A percentile compares a stretch with the other conserved stretches of the same genome.
phyloP scores from a whole-genome alignment of 164 flowering plant species.

The Berberis vulgaris region DNA sequence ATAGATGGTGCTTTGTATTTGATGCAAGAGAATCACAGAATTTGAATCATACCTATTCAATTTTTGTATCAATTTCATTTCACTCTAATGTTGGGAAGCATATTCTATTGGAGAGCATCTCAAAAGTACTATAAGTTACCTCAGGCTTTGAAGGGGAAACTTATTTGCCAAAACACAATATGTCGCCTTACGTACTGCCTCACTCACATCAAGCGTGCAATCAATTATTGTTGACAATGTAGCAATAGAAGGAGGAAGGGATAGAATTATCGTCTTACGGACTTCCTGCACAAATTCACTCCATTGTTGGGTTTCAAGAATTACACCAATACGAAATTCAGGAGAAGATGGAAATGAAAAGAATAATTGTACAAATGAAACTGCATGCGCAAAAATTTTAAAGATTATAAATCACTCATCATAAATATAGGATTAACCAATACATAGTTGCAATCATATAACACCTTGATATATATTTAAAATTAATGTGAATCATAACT shows the following conservation, averaged over 20 bases:
- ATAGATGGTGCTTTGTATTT: no score
- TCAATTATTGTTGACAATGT: constrained; percentile 61
- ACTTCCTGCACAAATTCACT: constrained; percentile 56
- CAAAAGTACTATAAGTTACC: constrained; percentile 30
- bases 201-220: constrained; percentile 77
- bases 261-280: constrained; percentile 68
- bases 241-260: constrained; percentile 73
- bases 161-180: constrained; percentile 74
- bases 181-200: constrained; percentile 81
- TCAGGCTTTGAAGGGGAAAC: constrained; percentile 91
- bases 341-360: background rate
- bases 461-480: no score
- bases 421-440: no score
- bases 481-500: no score
- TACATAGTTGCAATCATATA: no score
- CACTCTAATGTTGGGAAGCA: no score
- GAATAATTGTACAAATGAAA: background rate
- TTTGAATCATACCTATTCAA: no score
- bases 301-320: background rate
- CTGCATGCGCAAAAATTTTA: background rate
- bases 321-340: background rate
- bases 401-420: background rate
- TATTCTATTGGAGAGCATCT: no score
- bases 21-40: no score
- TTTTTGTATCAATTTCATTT: no score